Base-by-base conservation (phyloP, 108 stramenopile species). In the Nitzschia inconspicua region DNA sequence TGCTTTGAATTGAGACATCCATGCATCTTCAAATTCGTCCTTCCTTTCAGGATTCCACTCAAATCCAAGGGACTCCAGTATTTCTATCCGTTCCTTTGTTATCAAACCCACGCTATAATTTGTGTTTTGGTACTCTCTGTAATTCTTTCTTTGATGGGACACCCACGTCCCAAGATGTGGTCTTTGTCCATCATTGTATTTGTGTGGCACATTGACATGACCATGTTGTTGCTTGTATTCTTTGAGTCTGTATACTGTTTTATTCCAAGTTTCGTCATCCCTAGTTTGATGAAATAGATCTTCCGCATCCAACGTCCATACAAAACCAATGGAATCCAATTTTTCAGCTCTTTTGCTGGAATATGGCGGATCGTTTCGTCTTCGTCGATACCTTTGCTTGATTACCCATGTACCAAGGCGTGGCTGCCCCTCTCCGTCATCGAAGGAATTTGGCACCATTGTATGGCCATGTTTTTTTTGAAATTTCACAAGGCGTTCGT, bases 211-310 rank as follows among this genome's bases (percentile, higher is more conserved):
- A 18, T 54, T 54, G 14, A 35, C 37, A 32, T 62, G 2, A 20
- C 61, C 61, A 2, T 62, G 28, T 28, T 7, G 29, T 3, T 62
- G 49, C 37, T 62, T 50, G 20, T 62, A 62, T 18, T 62, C 47
- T 24, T 40, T 51, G 10, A 62, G 30, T 9, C 61, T 6, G 25
- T 47, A 22, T 26, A 44, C 49, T 49, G 51, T 62, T 7, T 32
- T 16, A 23, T 62, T 44, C 61, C 61, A 62, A 25, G n/a, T n/a
- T n/a, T n/a, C n/a, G n/a, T n/a, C n/a, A n/a, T n/a, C n/a, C n/a
- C n/a, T n/a, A n/a, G n/a, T n/a, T n/a, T n/a, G n/a, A n/a, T n/a
- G n/a, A n/a, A n/a, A n/a, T n/a, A n/a, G n/a, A n/a, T n/a, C n/a
- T n/a, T n/a, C n/a, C n/a, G n/a, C n/a, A n/a, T n/a, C n/a, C n/a